Evolutionary conservation across 345 rosid species (phyloP), one percentile per base, ranked within the genome.

Genomic region (Cardamine occulta): DNA sequence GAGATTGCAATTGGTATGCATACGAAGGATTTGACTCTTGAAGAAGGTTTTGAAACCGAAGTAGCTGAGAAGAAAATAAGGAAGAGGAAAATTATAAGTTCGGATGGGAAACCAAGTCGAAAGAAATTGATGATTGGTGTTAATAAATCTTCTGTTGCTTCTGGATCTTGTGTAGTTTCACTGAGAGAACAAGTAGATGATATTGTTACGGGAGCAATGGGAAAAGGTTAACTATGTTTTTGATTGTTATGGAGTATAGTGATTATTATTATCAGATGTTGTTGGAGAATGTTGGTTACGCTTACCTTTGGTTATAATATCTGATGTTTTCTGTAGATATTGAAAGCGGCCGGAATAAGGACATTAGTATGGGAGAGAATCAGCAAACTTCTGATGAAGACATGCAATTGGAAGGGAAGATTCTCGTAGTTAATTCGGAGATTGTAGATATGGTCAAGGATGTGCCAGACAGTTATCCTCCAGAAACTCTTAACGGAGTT

Each of bases 71-170:
- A 64, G 67, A 56, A 52, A 34, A 21, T 37, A 8, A 70, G 26
- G 80, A 77, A 77, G 62, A 77, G 72, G 76, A 71, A 64, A 7
- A 0, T 44, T 51, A 51, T 61, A 56, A 49, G 71, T 48, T 56
- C 23, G 7, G 81, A 71, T 55, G 81, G 51, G 28, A 80, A 68
- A 31, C 63, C 18, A 75, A 85, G 72, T 71, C 70, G 72, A 62
- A 84, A 59, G 69, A 75, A 81, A 73, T 48, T 76, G 8, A 18
- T 73, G 62, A 29, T 78, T 39, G 19, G 49, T 72, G 35, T n/a
- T 32, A 53, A 47, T 78, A 74, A 64, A 63, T 82, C 58, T 48
- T 68, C 24, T 61, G 63, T 72, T 54, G 66, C 23, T 65, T 60
- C 84, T 45, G 78, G 85, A 56, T 74, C 72, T 54, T 54, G 48